Conservation (phyloP, 345 rosid species). For the Populus nigra region DNA sequence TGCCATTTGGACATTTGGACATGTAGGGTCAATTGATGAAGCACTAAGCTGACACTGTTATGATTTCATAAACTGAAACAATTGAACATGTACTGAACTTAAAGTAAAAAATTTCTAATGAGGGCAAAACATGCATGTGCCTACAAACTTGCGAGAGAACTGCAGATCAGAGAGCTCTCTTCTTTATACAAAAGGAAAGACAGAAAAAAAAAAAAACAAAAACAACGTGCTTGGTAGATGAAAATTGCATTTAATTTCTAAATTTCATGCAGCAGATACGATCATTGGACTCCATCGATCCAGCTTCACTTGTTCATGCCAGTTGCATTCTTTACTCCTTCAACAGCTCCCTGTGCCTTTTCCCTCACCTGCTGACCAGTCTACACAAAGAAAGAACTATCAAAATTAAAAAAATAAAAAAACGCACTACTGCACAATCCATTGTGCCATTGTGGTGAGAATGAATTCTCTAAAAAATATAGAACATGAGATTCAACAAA, state of each 20-base stretch:
- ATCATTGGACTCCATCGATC: neutral
- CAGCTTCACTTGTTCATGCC: constrained; percentile 25
- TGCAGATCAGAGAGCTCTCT: constrained; percentile 9
- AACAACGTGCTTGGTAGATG: neutral
- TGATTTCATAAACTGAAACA: too few species aligned
- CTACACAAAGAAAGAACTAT: constrained; percentile 20
- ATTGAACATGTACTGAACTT: too few species aligned
- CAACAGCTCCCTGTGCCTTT: constrained; percentile 59
- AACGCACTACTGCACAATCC: too few species aligned
- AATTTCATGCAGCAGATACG: neutral
- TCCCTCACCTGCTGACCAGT: constrained; percentile 55
- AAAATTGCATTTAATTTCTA: neutral
- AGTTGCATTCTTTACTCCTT: constrained; percentile 56
- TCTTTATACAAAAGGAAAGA: constrained; percentile 3
- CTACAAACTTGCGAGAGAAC: neutral
- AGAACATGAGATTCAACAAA: too few species aligned
- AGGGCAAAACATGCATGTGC: neutral
- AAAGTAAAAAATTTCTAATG: too few species aligned
- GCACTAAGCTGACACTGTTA: too few species aligned
- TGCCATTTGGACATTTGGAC: too few species aligned
- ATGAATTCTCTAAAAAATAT: too few species aligned
- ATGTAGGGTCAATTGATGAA: too few species aligned
- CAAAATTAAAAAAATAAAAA: too few species aligned
- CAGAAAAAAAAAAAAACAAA: neutral
- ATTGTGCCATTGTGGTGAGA: too few species aligned